A percentile compares a stretch with the other conserved stretches of the same genome.
Evolutionary conservation across 2,329 filamentous ascomycete genomes (phyloP).

Genomic region (Claviceps capensis): DNA sequence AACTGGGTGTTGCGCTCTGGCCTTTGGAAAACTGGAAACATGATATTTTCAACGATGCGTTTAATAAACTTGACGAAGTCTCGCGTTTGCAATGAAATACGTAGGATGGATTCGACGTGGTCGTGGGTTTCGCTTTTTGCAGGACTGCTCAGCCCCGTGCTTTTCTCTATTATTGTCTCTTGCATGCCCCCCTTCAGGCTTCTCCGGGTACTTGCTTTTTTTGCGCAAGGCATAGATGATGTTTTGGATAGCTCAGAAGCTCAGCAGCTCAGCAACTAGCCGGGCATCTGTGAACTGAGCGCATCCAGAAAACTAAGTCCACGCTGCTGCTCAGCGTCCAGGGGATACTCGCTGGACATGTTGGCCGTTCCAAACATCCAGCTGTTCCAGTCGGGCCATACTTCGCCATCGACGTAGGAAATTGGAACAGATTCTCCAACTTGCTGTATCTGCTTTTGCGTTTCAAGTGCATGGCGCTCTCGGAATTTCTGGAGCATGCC

Average conservation of each 20-base stretch:
- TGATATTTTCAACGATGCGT: too few relatives aligned
- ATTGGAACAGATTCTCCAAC: constrained; percentile 1
- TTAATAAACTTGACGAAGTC: too few relatives aligned
- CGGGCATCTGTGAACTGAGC: constrained; percentile 16
- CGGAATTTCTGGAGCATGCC: constrained; percentile 18
- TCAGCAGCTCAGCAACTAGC: background rate
- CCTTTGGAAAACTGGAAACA: too few relatives aligned
- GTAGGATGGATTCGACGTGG: too few relatives aligned
- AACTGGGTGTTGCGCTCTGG: too few relatives aligned
- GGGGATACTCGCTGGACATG: constrained; percentile 5
- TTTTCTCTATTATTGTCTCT: too few relatives aligned
- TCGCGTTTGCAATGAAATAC: too few relatives aligned
- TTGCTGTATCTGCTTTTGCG: constrained; percentile 5
- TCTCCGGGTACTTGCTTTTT: too few relatives aligned
- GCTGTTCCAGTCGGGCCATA: constrained; percentile 11
- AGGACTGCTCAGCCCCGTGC: too few relatives aligned
- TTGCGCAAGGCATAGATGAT: too few relatives aligned
- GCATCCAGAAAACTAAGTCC: constrained; percentile 13
- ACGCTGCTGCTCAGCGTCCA: constrained; percentile 11
- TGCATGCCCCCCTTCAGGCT: too few relatives aligned
- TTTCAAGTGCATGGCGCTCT: constrained; percentile 6
- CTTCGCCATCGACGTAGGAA: background rate
- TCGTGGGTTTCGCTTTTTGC: too few relatives aligned
- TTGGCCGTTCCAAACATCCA: constrained; percentile 14
- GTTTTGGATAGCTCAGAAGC: background rate